A percentile compares a stretch with the other conserved stretches of the same genome.
Conservation (phyloP, 352 stramenopile genomes). For the Pythium aristosporum region DNA sequence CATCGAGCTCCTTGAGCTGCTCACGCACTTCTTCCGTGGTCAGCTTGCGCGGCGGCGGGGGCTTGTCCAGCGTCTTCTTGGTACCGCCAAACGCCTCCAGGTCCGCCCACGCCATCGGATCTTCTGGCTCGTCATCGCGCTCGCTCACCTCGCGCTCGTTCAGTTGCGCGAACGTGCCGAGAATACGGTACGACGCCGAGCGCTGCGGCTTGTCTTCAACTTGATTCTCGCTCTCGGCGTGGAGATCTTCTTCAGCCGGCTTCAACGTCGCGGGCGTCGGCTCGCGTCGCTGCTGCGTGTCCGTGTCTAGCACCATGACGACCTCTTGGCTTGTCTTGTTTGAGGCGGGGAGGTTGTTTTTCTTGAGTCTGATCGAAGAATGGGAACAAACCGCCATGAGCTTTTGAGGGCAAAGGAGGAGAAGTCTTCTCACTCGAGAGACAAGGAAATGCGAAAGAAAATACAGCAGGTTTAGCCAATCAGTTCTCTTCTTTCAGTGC, state of each 20-base stretch:
- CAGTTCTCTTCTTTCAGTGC: not conserved
- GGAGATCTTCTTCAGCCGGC: not conserved
- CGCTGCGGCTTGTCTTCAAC: constrained; percentile 20
- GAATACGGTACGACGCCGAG: constrained; percentile 33
- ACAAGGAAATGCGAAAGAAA: constrained; percentile 19
- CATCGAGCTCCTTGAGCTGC: constrained; percentile 29
- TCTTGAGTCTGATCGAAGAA: no score
- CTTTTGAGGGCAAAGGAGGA: no score
- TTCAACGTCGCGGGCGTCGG: constrained; percentile 15
- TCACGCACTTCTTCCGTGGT: constrained; percentile 32
- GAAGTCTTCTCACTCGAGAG: constrained; percentile 5
- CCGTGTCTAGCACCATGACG: constrained; percentile 24
- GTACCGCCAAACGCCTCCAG: constrained; percentile 43
- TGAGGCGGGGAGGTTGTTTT: not conserved
- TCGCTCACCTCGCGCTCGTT: constrained; percentile 5
- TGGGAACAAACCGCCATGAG: no score
- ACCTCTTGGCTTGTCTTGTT: not conserved
- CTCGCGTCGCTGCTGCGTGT: constrained; percentile 15
- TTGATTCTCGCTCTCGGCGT: constrained; percentile 19
- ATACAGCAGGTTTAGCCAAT: constrained; percentile 10
- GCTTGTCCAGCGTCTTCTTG: constrained; percentile 47
- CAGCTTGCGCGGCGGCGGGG: constrained; percentile 28
- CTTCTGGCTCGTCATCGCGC: constrained; percentile 24
- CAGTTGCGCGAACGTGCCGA: constrained; percentile 23
- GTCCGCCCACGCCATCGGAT: constrained; percentile 49